phyloP scores from a whole-genome alignment of 1,284 basidiomycete species.

The Sanghuangporus baumii region DNA sequence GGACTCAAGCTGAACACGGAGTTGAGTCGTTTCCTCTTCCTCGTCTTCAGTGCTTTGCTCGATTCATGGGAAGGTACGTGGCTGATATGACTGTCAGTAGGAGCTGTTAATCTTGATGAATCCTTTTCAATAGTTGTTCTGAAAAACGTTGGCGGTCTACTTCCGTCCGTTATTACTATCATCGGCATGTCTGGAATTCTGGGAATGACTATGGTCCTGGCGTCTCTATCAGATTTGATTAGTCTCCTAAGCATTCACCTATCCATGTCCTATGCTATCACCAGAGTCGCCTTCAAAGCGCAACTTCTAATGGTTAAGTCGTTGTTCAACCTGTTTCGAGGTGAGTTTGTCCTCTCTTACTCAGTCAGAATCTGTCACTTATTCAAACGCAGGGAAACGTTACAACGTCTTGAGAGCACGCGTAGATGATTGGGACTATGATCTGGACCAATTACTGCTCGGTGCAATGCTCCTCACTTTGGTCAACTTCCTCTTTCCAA shows the following conservation, averaged over 20 bases:
- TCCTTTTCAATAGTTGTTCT: conserved; percentile 27
- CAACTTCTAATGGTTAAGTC: conserved; percentile 60
- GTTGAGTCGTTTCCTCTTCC: conserved; percentile 77
- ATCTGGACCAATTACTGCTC: conserved; percentile 89
- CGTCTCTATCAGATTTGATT: conserved; percentile 63
- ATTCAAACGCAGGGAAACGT: conserved; percentile 60
- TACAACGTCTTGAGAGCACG: conserved; percentile 80
- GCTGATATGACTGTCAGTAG: conserved; percentile 11
- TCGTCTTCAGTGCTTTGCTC: conserved; percentile 60
- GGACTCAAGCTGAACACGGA: conserved; percentile 96
- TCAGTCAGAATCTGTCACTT: neutral
- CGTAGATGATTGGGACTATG: conserved; percentile 86
- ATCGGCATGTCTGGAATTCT: conserved; percentile 52
- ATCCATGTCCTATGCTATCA: conserved; percentile 63
- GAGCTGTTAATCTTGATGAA: neutral
- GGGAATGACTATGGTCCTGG: conserved; percentile 68
- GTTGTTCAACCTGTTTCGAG: conserved; percentile 93
- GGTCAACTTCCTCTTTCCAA: conserved; percentile 87
- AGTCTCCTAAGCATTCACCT: conserved; percentile 71
- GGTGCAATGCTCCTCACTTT: conserved; percentile 95
- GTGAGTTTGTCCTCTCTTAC: conserved; percentile 35
- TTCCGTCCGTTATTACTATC: conserved; percentile 42
- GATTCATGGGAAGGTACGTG: conserved; percentile 65
- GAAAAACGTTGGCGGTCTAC: conserved; percentile 32
- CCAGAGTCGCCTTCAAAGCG: conserved; percentile 58